Percentiles rank a stretch among this genome's conserved stretches.
Conservation (phyloP, 768 basidiomycete species). For the Mycena floridula region DNA sequence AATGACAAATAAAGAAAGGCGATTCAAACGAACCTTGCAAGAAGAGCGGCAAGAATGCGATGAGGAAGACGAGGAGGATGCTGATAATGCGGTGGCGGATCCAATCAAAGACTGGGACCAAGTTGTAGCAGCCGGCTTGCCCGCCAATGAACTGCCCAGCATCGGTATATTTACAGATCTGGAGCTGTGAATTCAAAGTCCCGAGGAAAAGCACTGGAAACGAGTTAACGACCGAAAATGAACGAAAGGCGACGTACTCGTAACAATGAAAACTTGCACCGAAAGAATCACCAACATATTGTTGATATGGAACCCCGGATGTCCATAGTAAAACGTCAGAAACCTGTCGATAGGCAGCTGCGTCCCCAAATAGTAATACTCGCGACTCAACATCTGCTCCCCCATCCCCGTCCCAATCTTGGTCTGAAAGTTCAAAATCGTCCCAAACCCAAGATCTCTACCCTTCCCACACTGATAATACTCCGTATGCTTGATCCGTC, state of each 20-base stretch:
- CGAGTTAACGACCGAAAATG: conserved; percentile 1
- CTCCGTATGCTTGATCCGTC: conserved; percentile 97
- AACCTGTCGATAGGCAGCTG: conserved; percentile 98
- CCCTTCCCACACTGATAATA: conserved; percentile 99
- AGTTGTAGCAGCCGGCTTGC: conserved; percentile 89
- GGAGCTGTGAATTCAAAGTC: conserved; percentile 77
- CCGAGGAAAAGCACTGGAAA: conserved; percentile 87
- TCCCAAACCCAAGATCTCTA: conserved; percentile 97
- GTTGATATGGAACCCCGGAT: conserved; percentile 99
- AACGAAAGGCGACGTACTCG: conserved; percentile 49
- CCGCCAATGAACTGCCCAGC: conserved; percentile 69
- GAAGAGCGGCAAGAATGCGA: conserved; percentile 91
- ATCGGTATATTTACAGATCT: conserved; percentile 73
- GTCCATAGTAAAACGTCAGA: conserved; percentile 99
- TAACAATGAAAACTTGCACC: conserved; percentile 91
- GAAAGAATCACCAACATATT: conserved; percentile 98
- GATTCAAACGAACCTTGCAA: conserved; percentile 65
- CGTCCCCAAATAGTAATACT: conserved; percentile 98
- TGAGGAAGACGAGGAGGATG: conserved; percentile 98
- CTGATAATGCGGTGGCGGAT: conserved; percentile 94
- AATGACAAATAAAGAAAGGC: neutral
- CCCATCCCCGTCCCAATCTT: conserved; percentile 99
- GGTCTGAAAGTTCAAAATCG: conserved; percentile 98
- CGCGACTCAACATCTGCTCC: conserved; percentile 97
- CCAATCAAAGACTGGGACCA: conserved; percentile 92